Base-by-base conservation (phyloP, 2,329 filamentous ascomycete species). In the Leptographium lundbergii region DNA sequence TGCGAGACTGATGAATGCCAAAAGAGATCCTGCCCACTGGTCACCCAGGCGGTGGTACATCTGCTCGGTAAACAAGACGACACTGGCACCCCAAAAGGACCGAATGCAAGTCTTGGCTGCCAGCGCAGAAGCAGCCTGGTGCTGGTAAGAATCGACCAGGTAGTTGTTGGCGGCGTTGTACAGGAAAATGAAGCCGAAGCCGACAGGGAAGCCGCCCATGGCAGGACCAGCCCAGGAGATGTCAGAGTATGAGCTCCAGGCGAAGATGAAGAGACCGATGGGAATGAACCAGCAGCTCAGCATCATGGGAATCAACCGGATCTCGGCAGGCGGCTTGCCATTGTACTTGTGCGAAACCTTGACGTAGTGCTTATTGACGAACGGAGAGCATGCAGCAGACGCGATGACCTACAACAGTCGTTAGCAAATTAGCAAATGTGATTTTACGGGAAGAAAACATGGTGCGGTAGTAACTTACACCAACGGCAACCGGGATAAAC, bases 251-350 rank as follows among this genome's bases (percentile, higher is more conserved):
- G 85, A 88, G 0, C 78, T 75, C 80, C 80, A 82, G 57, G 79
- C 79, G 17, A 65, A 65, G 59, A 61, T 58, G 54, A 82, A 79
- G 29, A 82, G 73, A 3, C 79, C 80, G 56, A 81, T 72, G 52
- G 80, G 79, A 66, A 83, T 88, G 67, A 82, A 83, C 85, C 86
- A 89, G 74, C 87, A 89, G 14, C 81, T 83, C 48, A 76, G 66
- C 85, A 90, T 89, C 86, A 95, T 95, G 51, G 89, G 89, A 58
- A 92, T 86, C 5, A 95, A 77, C 34, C 90, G 84, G 6, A 79
- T 75, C 72, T 95, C 90, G 2, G 90, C 86, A 0, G 89, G 88
- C 1, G 89, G 89, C 57, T 82, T 81, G 63, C 88, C 87, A 67
- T 84, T 79, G 73, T 87, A 78, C 69, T 85, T 81, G 4, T 71